These are phyloP conservation scores for Aspergillus sergii DNA, from an alignment of 2,329 filamentous ascomycete genomes.

Conservation along the genomic window DNA sequence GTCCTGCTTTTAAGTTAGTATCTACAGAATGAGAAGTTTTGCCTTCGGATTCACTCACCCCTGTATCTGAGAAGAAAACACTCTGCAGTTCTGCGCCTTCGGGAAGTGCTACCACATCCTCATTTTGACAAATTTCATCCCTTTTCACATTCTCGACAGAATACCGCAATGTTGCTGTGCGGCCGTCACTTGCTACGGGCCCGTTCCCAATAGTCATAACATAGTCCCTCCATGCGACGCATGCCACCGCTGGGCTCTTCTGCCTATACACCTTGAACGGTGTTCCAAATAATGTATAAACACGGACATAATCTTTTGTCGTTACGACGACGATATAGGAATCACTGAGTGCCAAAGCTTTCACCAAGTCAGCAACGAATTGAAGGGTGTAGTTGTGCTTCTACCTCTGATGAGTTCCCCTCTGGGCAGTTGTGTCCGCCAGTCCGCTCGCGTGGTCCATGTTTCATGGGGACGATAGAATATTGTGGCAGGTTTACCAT, in stretches of 20 bases:
- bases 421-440: conserved; percentile 82
- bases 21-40: neutral
- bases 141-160: conserved; percentile 93
- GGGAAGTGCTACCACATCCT: conserved; percentile 85
- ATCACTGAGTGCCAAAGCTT: conserved; percentile 84
- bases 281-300: conserved; percentile 91
- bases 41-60: conserved; percentile 57
- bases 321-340: conserved; percentile 91
- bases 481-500: conserved; percentile 73
- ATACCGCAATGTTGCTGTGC: conserved; percentile 73
- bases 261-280: conserved; percentile 87
- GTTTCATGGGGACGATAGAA: conserved; percentile 97
- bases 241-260: conserved; percentile 91
- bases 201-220: conserved; percentile 96
- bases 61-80: conserved; percentile 88
- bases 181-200: conserved; percentile 75
- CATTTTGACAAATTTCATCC: conserved; percentile 91
- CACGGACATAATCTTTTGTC: conserved; percentile 80
- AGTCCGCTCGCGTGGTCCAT: conserved; percentile 89
- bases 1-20: conserved; percentile 58
- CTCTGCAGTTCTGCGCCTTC: conserved; percentile 73
- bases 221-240: conserved; percentile 92
- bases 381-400: conserved; percentile 1
- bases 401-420: conserved; percentile 75
- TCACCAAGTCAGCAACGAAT: neutral